These are phyloP conservation scores for Selaginella moellendorffii DNA, from an alignment of 75 land plant species.

Conservation along the genomic window DNA sequence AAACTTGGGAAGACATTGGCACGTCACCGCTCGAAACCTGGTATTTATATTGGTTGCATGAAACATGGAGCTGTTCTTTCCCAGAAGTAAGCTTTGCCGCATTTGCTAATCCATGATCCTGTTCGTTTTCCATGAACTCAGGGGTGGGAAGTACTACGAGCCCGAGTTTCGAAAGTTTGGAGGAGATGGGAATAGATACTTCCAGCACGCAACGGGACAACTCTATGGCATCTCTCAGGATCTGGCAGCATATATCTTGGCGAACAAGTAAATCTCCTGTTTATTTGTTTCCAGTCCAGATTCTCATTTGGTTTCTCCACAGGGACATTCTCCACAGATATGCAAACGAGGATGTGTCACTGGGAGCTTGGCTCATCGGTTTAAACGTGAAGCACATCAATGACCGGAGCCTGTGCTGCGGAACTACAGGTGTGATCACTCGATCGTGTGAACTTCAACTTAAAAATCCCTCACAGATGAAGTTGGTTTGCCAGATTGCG, in stretches of 20 bases:
- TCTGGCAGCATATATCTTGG: conserved; percentile 5
- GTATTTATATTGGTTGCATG: conserved; percentile 9
- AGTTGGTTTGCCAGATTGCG: not conserved
- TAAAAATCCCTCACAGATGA: not conserved
- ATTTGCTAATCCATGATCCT: not conserved
- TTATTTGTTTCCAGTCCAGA: too few relatives aligned
- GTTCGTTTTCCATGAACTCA: too few relatives aligned
- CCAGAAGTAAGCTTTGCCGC: conserved; percentile 8
- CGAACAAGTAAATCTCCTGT: not conserved
- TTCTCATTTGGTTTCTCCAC: not conserved
- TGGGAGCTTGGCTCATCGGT: conserved; percentile 4
- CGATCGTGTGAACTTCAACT: too few relatives aligned
- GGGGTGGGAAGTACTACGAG: conserved; percentile 5
- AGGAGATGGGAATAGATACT: conserved; percentile 5
- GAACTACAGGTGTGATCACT: not conserved
- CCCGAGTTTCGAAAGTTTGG: conserved; percentile 4
- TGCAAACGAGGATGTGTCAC: conserved; percentile 9
- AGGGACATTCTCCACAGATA: conserved; percentile 5
- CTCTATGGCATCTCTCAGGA: conserved; percentile 7
- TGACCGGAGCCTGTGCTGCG: conserved; percentile 9
- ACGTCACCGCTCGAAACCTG: conserved; percentile 13
- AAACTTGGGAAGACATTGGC: conserved; percentile 24
- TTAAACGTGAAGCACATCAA: not conserved
- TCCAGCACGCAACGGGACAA: conserved; percentile 4
- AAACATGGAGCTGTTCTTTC: conserved; percentile 3